Conservation (phyloP, 192 early-diverging fungal species). For the Pilobolus umbonatus region DNA sequence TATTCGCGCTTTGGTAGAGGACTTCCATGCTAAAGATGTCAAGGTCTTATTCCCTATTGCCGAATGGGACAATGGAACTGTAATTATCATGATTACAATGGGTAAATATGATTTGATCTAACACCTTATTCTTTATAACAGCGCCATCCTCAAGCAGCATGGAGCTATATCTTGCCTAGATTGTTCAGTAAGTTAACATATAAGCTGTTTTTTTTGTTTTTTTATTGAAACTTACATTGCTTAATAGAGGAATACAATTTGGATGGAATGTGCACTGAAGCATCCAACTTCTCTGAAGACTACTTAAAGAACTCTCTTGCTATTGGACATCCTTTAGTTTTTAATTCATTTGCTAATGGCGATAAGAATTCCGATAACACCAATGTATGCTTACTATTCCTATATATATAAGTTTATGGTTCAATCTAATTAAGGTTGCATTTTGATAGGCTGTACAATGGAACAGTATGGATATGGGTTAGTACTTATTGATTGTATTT, state of each 20-base stretch:
- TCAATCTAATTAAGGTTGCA: background rate
- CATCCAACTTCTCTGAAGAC: conserved; percentile 14
- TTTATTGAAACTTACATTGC: background rate
- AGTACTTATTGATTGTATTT: conserved; percentile 4
- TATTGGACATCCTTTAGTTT: conserved; percentile 20
- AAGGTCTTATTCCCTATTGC: conserved; percentile 16
- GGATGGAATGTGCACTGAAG: conserved; percentile 21
- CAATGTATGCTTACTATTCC: background rate
- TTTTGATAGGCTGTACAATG: conserved; percentile 9
- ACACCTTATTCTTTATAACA: background rate
- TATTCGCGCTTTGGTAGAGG: conserved; percentile 10
- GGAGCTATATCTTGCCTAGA: conserved; percentile 23
- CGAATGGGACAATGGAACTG: conserved; percentile 20
- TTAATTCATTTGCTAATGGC: background rate
- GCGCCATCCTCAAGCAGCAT: conserved; percentile 19
- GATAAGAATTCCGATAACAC: background rate
- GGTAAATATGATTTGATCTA: background rate
- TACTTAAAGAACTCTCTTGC: conserved; percentile 22
- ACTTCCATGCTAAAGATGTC: conserved; percentile 9
- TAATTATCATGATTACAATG: background rate
- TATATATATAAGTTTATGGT: background rate
- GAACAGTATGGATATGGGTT: conserved; percentile 20
- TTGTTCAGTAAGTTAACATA: conserved; percentile 13
- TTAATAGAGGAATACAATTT: conserved; percentile 22
- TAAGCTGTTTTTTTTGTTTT: background rate